Percentiles rank a stretch among this genome's conserved stretches.
phyloP scores from a whole-genome alignment of 139 green algal genomes.

The Edaphochlamys debaryana region DNA sequence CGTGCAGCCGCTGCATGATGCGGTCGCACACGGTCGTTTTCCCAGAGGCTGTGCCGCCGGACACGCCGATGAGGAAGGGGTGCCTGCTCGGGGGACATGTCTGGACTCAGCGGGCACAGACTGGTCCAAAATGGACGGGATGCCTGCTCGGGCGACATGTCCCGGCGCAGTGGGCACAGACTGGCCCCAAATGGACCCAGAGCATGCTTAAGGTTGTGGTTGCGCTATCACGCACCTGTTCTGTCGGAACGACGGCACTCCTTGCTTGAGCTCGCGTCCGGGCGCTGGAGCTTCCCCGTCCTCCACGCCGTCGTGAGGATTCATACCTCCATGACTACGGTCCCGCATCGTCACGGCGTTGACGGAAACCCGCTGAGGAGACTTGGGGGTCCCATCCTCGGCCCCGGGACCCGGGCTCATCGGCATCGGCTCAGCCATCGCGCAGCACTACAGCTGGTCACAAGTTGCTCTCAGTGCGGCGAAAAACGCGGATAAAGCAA shows the following conservation, averaged over 20 bases:
- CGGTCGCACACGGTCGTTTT: slow-evolving; percentile 94
- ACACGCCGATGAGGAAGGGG: slow-evolving; percentile 70
- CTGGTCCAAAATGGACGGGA: not conserved
- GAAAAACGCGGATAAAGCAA: too few species aligned
- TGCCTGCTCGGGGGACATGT: slow-evolving; percentile 22
- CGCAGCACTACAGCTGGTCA: too few species aligned
- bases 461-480: too few species aligned
- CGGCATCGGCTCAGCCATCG: too few species aligned
- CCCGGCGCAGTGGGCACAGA: too few species aligned
- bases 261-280: not conserved
- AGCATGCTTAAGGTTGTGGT: too few species aligned
- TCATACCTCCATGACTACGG: not conserved
- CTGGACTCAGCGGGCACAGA: too few species aligned
- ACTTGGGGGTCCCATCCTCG: too few species aligned
- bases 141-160: too few species aligned
- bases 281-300: not conserved
- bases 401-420: too few species aligned
- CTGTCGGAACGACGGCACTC: not conserved
- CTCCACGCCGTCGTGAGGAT: not conserved
- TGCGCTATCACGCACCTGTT: not conserved
- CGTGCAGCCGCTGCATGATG: slow-evolving; percentile 92
- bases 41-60: slow-evolving; percentile 74
- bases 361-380: too few species aligned
- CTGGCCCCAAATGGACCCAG: not conserved
- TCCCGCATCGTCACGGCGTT: slow-evolving; percentile 22